Percentiles rank a stretch among this genome's conserved stretches.
These are phyloP conservation scores for Graphilbum ipis-grandicollis DNA, from an alignment of 2,329 filamentous ascomycete species.

Conservation along the genomic window DNA sequence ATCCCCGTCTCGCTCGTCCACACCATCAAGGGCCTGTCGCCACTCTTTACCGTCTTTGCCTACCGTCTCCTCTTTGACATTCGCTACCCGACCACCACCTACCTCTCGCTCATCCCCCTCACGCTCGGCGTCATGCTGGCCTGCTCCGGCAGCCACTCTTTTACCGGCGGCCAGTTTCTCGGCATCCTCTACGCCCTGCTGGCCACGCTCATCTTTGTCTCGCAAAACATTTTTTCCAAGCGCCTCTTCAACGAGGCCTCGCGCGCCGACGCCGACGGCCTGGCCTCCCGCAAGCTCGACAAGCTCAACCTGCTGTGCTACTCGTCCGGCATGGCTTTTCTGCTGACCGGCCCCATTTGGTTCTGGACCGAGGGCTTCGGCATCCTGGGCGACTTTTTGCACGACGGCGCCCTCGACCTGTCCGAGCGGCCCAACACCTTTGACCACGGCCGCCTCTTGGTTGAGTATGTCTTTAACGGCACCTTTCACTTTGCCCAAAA, in stretches of 20 bases:
- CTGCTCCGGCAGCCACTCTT: constrained; percentile 64
- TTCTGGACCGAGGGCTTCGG: constrained; percentile 74
- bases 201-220: constrained; percentile 89
- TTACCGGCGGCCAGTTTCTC: constrained; percentile 62
- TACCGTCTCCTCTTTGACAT: constrained; percentile 85
- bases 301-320: constrained; percentile 96
- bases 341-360: constrained; percentile 83
- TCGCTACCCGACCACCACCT: constrained; percentile 72
- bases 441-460: constrained; percentile 51
- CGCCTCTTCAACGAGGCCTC: constrained; percentile 92
- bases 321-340: constrained; percentile 82
- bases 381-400: constrained; percentile 60
- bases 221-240: constrained; percentile 97
- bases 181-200: constrained; percentile 81
- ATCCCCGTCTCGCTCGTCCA: constrained; percentile 96
- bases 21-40: constrained; percentile 94
- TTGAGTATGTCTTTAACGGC: constrained; percentile 97
- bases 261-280: constrained; percentile 61
- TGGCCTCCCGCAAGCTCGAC: constrained; percentile 60
- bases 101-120: constrained; percentile 75
- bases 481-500: constrained; percentile 94
- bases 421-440: constrained; percentile 45
- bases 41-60: constrained; percentile 84
- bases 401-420: constrained; percentile 59
- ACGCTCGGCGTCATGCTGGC: constrained; percentile 92